A percentile compares a stretch with the other conserved stretches of the same genome.
Evolutionary conservation across 2,329 filamentous ascomycete species (phyloP).

Genomic region (Fusarium tanahbumbuense): DNA sequence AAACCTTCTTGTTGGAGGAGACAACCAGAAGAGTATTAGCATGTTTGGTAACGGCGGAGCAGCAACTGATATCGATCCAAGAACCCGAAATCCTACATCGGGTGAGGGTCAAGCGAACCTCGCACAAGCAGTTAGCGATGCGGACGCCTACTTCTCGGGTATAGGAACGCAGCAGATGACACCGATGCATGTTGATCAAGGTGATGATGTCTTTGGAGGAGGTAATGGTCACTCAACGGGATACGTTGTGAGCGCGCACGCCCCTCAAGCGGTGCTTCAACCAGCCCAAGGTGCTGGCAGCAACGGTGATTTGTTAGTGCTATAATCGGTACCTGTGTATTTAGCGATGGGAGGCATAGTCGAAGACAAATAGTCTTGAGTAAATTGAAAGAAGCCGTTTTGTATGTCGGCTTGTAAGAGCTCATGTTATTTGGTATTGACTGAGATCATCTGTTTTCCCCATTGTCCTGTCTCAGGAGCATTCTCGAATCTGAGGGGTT

Average conservation of each 20-base stretch:
- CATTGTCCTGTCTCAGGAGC: conserved; percentile 2
- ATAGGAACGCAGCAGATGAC: conserved; percentile 80
- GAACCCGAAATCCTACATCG: conserved; percentile 49
- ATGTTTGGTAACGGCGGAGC: conserved; percentile 66
- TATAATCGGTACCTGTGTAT: conserved; percentile 56
- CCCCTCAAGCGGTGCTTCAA: conserved; percentile 79
- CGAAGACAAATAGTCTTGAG: conserved; percentile 16
- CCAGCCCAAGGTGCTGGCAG: conserved; percentile 71
- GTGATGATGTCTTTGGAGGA: conserved; percentile 72
- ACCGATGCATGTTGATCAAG: conserved; percentile 73
- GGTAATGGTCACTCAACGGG: conserved; percentile 64
- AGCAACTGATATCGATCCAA: conserved; percentile 62
- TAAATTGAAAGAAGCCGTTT: conserved; percentile 1
- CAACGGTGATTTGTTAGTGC: conserved; percentile 78
- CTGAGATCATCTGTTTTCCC: conserved; percentile 3
- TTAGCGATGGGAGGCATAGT: conserved; percentile 35
- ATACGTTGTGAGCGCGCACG: conserved; percentile 85
- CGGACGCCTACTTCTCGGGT: conserved; percentile 89
- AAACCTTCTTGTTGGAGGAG: conserved; percentile 63
- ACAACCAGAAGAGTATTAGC: conserved; percentile 70
- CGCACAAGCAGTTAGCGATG: conserved; percentile 80
- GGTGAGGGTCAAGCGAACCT: conserved; percentile 61
- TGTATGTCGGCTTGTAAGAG: not conserved
- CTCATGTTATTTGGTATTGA: not conserved
- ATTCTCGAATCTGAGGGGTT: conserved; percentile 20